A percentile compares a stretch with the other conserved stretches of the same genome.
phyloP scores from a whole-genome alignment of 2,329 filamentous ascomycete species.

The Talaromyces sp. region DNA sequence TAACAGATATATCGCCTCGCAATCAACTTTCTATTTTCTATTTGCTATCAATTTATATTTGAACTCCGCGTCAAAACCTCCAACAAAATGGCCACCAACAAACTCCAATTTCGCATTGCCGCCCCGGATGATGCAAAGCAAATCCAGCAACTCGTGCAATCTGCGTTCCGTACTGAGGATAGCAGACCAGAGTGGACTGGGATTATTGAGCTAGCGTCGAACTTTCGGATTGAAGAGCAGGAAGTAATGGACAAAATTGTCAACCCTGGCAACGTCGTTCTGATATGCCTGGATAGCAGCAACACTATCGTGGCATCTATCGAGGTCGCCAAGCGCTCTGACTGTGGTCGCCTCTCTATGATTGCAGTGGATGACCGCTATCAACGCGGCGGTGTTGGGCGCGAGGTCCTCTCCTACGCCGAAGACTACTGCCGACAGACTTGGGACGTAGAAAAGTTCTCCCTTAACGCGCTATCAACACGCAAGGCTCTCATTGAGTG shows the following conservation, averaged over 20 bases:
- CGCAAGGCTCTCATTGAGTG: slow-evolving; percentile 22
- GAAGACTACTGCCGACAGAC: slow-evolving; percentile 20
- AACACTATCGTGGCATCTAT: slow-evolving; percentile 16
- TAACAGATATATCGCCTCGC: neutral
- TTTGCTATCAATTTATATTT: neutral
- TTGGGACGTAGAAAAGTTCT: slow-evolving; percentile 16
- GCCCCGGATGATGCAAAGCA: slow-evolving; percentile 29
- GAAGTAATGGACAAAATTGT: slow-evolving; percentile 22
- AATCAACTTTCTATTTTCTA: neutral
- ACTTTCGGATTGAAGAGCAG: slow-evolving; percentile 18
- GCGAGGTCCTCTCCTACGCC: slow-evolving; percentile 21
- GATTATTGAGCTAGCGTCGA: slow-evolving; percentile 22
- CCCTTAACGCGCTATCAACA: slow-evolving; percentile 23
- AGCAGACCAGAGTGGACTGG: slow-evolving; percentile 31
- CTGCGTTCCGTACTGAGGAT: slow-evolving; percentile 37
- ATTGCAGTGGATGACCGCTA: slow-evolving; percentile 17
- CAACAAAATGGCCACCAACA: slow-evolving; percentile 12
- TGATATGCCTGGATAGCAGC: slow-evolving; percentile 14
- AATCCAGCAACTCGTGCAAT: slow-evolving; percentile 33
- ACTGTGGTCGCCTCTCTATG: slow-evolving; percentile 18
- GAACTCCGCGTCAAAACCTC: neutral
- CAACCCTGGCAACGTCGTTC: slow-evolving; percentile 20
- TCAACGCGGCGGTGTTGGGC: slow-evolving; percentile 20
- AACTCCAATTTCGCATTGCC: slow-evolving; percentile 34
- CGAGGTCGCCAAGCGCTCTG: slow-evolving; percentile 14